Evolutionary conservation across 2,329 filamentous ascomycete species (phyloP), one percentile per base, ranked within the genome.

Genomic region (Dothideomycetidae sp.): DNA sequence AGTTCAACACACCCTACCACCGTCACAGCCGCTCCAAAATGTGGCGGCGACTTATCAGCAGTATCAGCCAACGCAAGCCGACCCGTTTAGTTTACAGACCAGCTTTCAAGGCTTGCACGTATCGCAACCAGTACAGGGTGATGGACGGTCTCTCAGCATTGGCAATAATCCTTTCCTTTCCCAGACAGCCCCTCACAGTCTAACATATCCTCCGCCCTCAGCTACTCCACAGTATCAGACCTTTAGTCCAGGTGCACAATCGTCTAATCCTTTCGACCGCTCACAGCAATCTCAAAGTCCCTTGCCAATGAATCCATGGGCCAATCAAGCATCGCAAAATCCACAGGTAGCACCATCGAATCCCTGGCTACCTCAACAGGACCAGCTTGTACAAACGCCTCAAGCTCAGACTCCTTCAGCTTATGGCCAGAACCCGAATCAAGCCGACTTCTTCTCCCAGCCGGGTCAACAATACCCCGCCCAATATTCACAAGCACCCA

Each of bases 81-180:
- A 44, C 36, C 29, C 50, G 40, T 48, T 47, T 32, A 14, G 39
- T n/a, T 44, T 57, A n/a, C 51, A 51, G 33, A 48, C 47, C 40
- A 49, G 44, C 40, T 81, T 93, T 50, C 78, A 86, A 52, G 75
- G 72, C 44, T 68, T 93, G 57, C 75, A 81, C 26, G 61, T 93
- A 2, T 73, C 54, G 18, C 53, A 51, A 16, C 50, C 50, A 26
- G 48, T 46, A 31, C 47, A 47, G 15, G 49, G 48, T 38, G 18
- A 12, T 2, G 15, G 17, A 2, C 16, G 28, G 10, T 29, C 30
- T 1, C 28, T 15, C 19, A 33, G 30, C 29, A 43, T 50, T 30
- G 40, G 42, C 0, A 41, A 46, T 16, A 55, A 55, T 31, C 51
- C 52, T 10, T 56, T 52, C 47, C 46, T 51, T 13, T 44, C 42